These are phyloP conservation scores for Stylonectria norvegica DNA, from an alignment of 2,329 filamentous ascomycete genomes.

Conservation along the genomic window DNA sequence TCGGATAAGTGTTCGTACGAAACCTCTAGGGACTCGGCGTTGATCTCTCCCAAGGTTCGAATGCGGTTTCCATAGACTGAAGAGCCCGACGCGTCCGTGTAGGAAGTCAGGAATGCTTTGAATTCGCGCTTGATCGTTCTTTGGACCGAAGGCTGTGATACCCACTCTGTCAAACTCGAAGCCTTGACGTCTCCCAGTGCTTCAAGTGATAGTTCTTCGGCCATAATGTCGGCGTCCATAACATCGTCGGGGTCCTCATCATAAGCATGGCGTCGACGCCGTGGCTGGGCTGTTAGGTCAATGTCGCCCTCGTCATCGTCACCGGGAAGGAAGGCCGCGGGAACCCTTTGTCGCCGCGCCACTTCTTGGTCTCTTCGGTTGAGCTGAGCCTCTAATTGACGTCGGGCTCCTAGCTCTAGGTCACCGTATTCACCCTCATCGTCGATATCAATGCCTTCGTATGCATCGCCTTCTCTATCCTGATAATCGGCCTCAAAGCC, in stretches of 20 bases:
- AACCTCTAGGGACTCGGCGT: constrained; percentile 92
- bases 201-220: constrained; percentile 89
- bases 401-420: constrained; percentile 62
- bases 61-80: constrained; percentile 96
- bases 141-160: constrained; percentile 83
- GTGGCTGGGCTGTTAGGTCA: constrained; percentile 80
- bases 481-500: constrained; percentile 71
- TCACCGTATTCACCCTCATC: constrained; percentile 73
- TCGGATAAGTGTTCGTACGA: constrained; percentile 90
- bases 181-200: constrained; percentile 91
- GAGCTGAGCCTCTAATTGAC: constrained; percentile 69
- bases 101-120: constrained; percentile 95
- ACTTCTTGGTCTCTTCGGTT: constrained; percentile 72
- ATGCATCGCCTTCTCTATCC: constrained; percentile 63
- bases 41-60: constrained; percentile 91
- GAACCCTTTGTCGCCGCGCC: constrained; percentile 62
- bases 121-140: constrained; percentile 94
- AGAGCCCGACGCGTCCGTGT: constrained; percentile 80
- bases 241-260: constrained; percentile 93
- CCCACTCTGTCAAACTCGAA: constrained; percentile 90
- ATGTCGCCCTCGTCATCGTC: constrained; percentile 83
- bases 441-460: constrained; percentile 70
- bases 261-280: constrained; percentile 82
- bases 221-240: constrained; percentile 91
- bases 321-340: constrained; percentile 69